These are phyloP conservation scores for Nitzschia sp. DNA, from an alignment of 108 stramenopile genomes.

Conservation along the genomic window DNA sequence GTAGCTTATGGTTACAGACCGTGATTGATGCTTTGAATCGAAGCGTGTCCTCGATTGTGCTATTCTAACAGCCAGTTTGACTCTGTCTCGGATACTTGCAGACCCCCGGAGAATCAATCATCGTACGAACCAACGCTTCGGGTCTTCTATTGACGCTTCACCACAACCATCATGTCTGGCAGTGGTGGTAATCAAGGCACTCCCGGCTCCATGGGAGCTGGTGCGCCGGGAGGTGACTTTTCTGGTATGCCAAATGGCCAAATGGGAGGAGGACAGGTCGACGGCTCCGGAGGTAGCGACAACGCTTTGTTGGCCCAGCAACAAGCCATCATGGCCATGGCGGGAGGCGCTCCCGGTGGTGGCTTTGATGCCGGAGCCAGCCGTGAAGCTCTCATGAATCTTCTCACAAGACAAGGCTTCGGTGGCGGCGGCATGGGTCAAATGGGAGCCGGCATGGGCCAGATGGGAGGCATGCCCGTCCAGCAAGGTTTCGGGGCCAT, in stretches of 20 bases:
- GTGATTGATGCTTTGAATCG: no score
- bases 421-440: slow-evolving; percentile 35
- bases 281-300: slow-evolving; percentile 11
- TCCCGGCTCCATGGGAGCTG: background rate
- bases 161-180: no score
- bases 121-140: no score
- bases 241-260: background rate
- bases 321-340: slow-evolving; percentile 35
- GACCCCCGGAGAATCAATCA: no score
- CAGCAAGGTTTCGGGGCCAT: slow-evolving; percentile 31
- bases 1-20: no score
- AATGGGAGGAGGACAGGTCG: slow-evolving; percentile 1
- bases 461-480: slow-evolving; percentile 16
- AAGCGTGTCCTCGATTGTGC: no score
- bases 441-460: slow-evolving; percentile 18
- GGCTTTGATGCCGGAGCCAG: slow-evolving; percentile 35
- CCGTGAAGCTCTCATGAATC: slow-evolving; percentile 42
- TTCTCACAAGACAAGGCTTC: slow-evolving; percentile 33
- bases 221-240: background rate
- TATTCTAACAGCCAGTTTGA: no score
- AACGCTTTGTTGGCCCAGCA: slow-evolving; percentile 30
- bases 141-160: no score
- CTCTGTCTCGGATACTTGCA: no score
- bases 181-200: no score
- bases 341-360: slow-evolving; percentile 24